Percentiles rank a stretch among this genome's conserved stretches.
Evolutionary conservation across 345 rosid species (phyloP).

Genomic region (Boechera stricta): DNA sequence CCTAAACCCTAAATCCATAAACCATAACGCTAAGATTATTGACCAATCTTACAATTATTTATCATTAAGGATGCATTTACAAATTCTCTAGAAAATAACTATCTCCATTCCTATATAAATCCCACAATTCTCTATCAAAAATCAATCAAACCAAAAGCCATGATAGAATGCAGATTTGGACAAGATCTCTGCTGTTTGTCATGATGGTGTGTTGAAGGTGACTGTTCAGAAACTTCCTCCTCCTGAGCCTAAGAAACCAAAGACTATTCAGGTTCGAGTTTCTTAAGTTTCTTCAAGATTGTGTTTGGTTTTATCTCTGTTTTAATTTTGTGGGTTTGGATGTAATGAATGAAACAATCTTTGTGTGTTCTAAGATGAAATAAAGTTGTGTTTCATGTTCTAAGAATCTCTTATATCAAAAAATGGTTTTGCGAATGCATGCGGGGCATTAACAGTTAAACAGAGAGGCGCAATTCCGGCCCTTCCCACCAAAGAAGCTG

Average conservation of each 20-base stretch:
- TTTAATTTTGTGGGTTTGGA: background rate
- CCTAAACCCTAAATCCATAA: too few species aligned
- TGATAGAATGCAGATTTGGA: constrained; percentile 68
- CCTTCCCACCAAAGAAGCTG: constrained; percentile 80
- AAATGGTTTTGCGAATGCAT: too few species aligned
- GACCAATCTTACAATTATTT: too few species aligned
- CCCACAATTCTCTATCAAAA: background rate
- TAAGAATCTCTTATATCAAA: too few species aligned
- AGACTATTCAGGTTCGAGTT: constrained; percentile 70
- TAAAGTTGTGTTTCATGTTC: too few species aligned
- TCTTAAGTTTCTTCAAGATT: constrained; percentile 48
- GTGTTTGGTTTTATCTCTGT: background rate
- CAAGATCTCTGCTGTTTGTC: constrained; percentile 61
- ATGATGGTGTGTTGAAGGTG: constrained; percentile 76
- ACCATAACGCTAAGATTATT: too few species aligned
- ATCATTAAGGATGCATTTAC: too few species aligned
- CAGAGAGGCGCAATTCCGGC: constrained; percentile 96
- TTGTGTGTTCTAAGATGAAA: too few species aligned
- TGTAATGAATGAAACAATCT: background rate
- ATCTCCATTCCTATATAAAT: constrained; percentile 5
- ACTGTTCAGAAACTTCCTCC: constrained; percentile 80
- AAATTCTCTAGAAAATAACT: constrained; percentile 32
- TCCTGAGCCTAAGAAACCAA: constrained; percentile 78
- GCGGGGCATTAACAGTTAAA: constrained; percentile 84
- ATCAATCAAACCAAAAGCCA: background rate